Evolutionary conservation across 164 flowering plant species (phyloP), one percentile per base, ranked within the genome.

Genomic region (Saururus chinensis): DNA sequence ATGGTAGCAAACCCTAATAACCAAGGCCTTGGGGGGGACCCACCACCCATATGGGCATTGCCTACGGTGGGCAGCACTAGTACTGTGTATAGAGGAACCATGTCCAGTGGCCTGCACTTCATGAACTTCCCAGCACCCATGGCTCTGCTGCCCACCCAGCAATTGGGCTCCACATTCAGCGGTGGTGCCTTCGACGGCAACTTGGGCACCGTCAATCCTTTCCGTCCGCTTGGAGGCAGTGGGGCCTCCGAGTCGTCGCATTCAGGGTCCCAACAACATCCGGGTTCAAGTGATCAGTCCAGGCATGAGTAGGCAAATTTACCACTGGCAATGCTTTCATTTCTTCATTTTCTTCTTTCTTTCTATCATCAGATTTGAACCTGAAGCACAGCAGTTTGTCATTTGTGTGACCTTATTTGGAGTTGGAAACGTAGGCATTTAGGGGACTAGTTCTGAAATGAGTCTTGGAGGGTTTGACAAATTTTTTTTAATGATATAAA

Each of bases 1-100:
- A 89, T 89, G 98, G 69, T 92, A 24, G 67, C 95, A 12, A 85
- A 84, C 75, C 75, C 86, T 21, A 79, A 70, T 64, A 77, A 75
- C 65, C 88, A 79, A 67, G 70, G 71, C 21, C 60, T 73, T 60
- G 68, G 65, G 57, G 76, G 75, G 59, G 82, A 82, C n/a, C 76
- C 81, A 14, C 76, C 82, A 12, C 49, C 82, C 35, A 73, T 78
- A 61, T 84, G 88, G 89, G 69, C 87, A 48, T 72, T 68, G 14
- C 75, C 78, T 23, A 60, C 79, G 4, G 70, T 61, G 24, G 57
- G 74, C 20, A 79, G 69, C 53, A 56, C 60, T 37, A 62, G 49
- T 51, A 9, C 11, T 42, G 53, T 77, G 77, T 79, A 79, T 57
- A 76, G 85, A 60, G 83, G 86, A 13, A 54, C 82, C 7, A 71